Percentiles rank a stretch among this genome's conserved stretches.
Conservation (phyloP, 208 protist species). For the Trypanosoma scelopori region DNA sequence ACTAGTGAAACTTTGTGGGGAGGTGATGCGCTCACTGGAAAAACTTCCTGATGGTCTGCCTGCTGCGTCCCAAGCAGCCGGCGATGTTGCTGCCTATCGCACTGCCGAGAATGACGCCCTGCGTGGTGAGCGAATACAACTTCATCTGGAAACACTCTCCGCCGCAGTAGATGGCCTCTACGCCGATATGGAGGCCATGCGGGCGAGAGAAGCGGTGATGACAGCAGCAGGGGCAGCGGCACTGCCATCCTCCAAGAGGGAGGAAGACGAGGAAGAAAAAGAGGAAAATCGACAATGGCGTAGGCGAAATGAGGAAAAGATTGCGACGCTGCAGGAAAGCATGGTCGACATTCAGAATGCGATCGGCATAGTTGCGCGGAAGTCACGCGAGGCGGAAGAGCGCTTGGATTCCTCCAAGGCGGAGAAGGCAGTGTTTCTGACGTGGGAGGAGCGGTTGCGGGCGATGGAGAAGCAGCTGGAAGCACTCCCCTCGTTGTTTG, state of each 20-base stretch:
- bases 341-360: conserved; percentile 21
- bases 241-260: too few relatives aligned
- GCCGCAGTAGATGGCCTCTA: conserved; percentile 17
- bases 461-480: conserved; percentile 20
- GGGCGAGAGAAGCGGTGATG: neutral
- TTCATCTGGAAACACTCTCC: conserved; percentile 13
- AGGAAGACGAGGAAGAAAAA: too few relatives aligned
- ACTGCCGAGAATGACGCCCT: neutral
- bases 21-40: conserved; percentile 19
- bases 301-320: conserved; percentile 3
- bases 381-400: conserved; percentile 14
- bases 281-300: neutral
- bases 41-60: neutral
- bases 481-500: neutral
- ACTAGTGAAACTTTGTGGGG: conserved; percentile 19
- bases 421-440: conserved; percentile 9
- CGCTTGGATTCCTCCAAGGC: conserved; percentile 14
- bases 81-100: neutral
- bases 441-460: neutral
- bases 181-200: conserved; percentile 7
- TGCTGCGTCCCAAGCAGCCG: neutral
- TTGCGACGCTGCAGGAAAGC: conserved; percentile 10
- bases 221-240: neutral
- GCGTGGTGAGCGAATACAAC: neutral
- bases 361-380: conserved; percentile 18